Conservation (phyloP, 2,329 filamentous ascomycete species). For the Kalmusia sp. region DNA sequence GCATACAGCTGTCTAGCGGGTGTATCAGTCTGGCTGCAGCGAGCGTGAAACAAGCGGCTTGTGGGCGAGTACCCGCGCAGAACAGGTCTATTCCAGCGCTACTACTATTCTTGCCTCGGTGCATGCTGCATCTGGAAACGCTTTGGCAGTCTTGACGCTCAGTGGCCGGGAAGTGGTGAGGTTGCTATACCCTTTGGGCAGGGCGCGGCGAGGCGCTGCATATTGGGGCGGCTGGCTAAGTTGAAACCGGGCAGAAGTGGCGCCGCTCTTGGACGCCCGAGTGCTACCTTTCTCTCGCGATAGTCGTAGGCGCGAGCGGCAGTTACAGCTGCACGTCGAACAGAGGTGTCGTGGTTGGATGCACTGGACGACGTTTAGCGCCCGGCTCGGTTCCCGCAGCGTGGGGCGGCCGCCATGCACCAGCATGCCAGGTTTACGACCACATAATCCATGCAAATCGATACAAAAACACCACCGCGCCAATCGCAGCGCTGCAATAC, state of each 20-base stretch:
- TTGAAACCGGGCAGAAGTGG: slow-evolving; percentile 42
- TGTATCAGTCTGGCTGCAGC: slow-evolving; percentile 29
- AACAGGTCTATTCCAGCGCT: slow-evolving; percentile 32
- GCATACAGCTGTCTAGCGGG: slow-evolving; percentile 28
- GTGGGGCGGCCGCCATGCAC: slow-evolving; percentile 12
- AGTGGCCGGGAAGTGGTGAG: slow-evolving; percentile 34
- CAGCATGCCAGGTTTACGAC: too few species aligned
- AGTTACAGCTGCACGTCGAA: slow-evolving; percentile 37
- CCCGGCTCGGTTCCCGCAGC: slow-evolving; percentile 22
- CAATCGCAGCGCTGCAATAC: slow-evolving; percentile 6
- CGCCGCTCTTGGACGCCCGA: slow-evolving; percentile 26
- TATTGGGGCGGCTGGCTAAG: slow-evolving; percentile 43
- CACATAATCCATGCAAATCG: too few species aligned
- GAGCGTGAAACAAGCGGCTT: slow-evolving; percentile 46
- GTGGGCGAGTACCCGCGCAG: slow-evolving; percentile 40
- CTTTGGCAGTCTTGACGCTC: slow-evolving; percentile 20
- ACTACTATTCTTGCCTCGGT: slow-evolving; percentile 32
- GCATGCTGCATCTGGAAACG: slow-evolving; percentile 26
- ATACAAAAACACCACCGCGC: neutral
- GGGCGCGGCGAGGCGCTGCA: slow-evolving; percentile 42
- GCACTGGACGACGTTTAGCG: slow-evolving; percentile 40
- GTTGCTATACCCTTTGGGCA: slow-evolving; percentile 31
- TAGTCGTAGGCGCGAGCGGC: slow-evolving; percentile 31
- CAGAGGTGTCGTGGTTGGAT: slow-evolving; percentile 27
- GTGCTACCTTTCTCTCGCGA: slow-evolving; percentile 18